These are phyloP conservation scores for Neonectria coccinea DNA, from an alignment of 2,329 filamentous ascomycete species.

Conservation along the genomic window DNA sequence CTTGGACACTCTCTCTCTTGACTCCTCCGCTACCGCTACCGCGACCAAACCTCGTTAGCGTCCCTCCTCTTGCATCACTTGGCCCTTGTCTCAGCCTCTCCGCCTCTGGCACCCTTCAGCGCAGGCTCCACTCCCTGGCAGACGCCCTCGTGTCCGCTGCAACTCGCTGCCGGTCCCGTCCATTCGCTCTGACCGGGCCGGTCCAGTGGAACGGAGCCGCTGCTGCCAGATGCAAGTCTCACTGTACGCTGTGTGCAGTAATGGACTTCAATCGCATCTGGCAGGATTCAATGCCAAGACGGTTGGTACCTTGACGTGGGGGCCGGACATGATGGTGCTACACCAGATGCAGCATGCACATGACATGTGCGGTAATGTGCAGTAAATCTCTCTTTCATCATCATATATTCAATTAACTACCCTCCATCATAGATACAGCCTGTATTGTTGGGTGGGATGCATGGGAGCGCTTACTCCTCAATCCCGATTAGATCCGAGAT, in stretches of 20 bases:
- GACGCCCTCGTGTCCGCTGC: conserved; percentile 14
- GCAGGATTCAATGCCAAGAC: conserved; percentile 9
- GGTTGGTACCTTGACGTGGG: background rate
- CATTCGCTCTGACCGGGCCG: conserved; percentile 40
- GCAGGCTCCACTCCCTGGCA: conserved; percentile 20
- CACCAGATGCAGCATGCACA: conserved; percentile 12
- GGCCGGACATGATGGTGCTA: background rate
- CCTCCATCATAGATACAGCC: conserved; percentile 22
- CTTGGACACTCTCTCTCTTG: conserved; percentile 14
- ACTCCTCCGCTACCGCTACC: conserved; percentile 33
- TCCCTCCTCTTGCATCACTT: conserved; percentile 22
- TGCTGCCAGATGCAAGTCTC: conserved; percentile 12
- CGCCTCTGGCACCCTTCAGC: conserved; percentile 20
- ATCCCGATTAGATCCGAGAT: conserved; percentile 46
- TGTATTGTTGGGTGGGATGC: conserved; percentile 14
- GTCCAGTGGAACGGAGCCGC: conserved; percentile 29
- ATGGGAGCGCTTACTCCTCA: conserved; percentile 9
- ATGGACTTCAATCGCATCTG: background rate
- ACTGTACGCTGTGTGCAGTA: too few species aligned
- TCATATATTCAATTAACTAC: conserved; percentile 26
- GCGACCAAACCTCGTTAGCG: conserved; percentile 26
- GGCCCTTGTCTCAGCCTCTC: conserved; percentile 30
- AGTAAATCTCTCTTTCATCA: conserved; percentile 15
- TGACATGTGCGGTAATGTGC: background rate
- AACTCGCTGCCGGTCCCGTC: conserved; percentile 34